Evolutionary conservation across 1,284 basidiomycete species (phyloP), one percentile per base, ranked within the genome.

Genomic region (Moniliella sp.): DNA sequence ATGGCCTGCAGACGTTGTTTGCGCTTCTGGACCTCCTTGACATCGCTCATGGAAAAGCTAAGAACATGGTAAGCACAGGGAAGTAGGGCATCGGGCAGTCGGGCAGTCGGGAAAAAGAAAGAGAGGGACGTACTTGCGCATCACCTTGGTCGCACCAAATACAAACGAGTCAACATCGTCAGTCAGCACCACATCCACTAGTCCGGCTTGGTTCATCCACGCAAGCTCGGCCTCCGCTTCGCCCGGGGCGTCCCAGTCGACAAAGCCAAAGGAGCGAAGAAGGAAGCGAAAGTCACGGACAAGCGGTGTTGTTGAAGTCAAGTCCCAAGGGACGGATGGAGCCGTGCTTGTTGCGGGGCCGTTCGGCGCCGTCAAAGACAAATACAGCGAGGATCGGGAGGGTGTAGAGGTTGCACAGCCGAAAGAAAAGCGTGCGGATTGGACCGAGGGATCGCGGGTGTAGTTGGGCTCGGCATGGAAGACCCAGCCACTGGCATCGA

Each of bases 161-260:
- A 93, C 61, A 43, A 93, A 75, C 16, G 74, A 81, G 50, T 94
- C 88, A 0, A 81, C 80, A 46, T 93, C 88, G 61, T 94, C 86
- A 0, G 83, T 82, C 21, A 91, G 65, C 7, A 94, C 71, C 0
- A 75, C 81, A 53, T 97, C 88, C 33, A 94, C 76, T 33, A 77
- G 61, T 0, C 80, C 81, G 18, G 75, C 70, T 3, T 66, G 64
- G 47, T 81, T 83, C 42, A 94, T 66, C 39, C 76, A 75, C 0
- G 88, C 88, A 1, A 97, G 67, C 53, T 97, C 88, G 0, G 88
- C 88, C 61, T 97, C 88, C 0, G 88, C 88, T 61, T 94, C 88
- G 8, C 82, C 88, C 0, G 80, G 80, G 4, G 88, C 88, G n/a
- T 78, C 39, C 14, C 30, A 15, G 27, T 38, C 25, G 4, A 36